These are phyloP conservation scores for Saccharomycopsis sp. DNA, from an alignment of 805 yeast genomes.

Conservation along the genomic window DNA sequence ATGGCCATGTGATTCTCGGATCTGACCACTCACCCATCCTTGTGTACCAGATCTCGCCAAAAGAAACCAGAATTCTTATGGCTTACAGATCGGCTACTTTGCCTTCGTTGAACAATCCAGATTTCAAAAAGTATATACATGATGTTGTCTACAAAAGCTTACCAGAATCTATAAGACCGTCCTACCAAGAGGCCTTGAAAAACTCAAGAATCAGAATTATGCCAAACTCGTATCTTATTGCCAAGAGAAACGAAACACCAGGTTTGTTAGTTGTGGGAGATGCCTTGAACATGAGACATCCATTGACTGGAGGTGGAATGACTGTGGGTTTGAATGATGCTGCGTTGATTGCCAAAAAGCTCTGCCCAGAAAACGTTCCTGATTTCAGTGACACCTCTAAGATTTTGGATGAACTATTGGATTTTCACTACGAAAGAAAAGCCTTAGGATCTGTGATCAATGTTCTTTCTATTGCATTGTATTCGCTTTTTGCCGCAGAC, in stretches of 20 bases:
- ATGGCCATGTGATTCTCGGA: slow-evolving; percentile 89
- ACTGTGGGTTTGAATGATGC: slow-evolving; percentile 92
- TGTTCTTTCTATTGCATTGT: slow-evolving; percentile 84
- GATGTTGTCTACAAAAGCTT: slow-evolving; percentile 57
- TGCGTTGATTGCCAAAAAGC: slow-evolving; percentile 53
- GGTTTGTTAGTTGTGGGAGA: slow-evolving; percentile 88
- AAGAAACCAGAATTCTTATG: slow-evolving; percentile 83
- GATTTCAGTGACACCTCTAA: slow-evolving; percentile 51
- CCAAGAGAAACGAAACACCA: slow-evolving; percentile 57
- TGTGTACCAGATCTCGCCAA: slow-evolving; percentile 77
- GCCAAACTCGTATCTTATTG: slow-evolving; percentile 92
- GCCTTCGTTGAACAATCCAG: slow-evolving; percentile 57
- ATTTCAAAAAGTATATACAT: slow-evolving; percentile 52
- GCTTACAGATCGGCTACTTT: slow-evolving; percentile 70
- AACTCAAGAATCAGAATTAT: slow-evolving; percentile 61
- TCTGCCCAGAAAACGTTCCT: slow-evolving; percentile 47
- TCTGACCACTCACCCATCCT: slow-evolving; percentile 74
- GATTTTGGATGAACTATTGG: slow-evolving; percentile 49
- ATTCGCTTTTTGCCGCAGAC: slow-evolving; percentile 86
- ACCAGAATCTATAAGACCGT: slow-evolving; percentile 59
- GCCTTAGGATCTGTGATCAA: slow-evolving; percentile 76
- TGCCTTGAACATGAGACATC: slow-evolving; percentile 95
- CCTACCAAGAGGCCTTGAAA: slow-evolving; percentile 59
- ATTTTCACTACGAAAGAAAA: slow-evolving; percentile 76
- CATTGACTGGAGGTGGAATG: slow-evolving; percentile 99